These are phyloP conservation scores for Hawksworthiomyces lignivorus DNA, from an alignment of 2,329 filamentous ascomycete species.

Conservation along the genomic window DNA sequence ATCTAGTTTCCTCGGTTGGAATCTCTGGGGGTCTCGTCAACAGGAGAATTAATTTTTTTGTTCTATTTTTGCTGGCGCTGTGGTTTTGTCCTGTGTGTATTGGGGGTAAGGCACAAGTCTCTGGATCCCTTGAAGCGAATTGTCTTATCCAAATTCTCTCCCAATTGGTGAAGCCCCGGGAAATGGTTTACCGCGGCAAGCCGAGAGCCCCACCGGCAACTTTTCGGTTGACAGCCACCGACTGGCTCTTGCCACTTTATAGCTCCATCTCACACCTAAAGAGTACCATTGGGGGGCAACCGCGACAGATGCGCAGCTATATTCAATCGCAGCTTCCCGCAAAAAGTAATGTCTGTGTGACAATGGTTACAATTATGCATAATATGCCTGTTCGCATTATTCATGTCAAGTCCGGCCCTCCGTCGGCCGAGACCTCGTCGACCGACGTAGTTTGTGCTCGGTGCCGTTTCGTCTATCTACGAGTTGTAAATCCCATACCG, in stretches of 20 bases:
- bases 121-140: conserved; percentile 5
- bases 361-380: background rate
- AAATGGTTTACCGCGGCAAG: conserved; percentile 12
- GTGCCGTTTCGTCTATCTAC: conserved; percentile 8
- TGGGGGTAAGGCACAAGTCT: too few relatives aligned
- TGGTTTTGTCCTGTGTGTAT: too few relatives aligned
- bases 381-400: background rate
- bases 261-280: too few relatives aligned
- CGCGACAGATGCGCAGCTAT: too few relatives aligned
- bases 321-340: too few relatives aligned
- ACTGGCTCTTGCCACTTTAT: too few relatives aligned
- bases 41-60: too few relatives aligned
- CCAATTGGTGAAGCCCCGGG: too few relatives aligned
- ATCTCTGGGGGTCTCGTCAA: background rate
- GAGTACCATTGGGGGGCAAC: too few relatives aligned
- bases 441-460: conserved; percentile 3
- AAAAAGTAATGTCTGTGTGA: conserved; percentile 1
- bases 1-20: conserved; percentile 7
- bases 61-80: too few relatives aligned
- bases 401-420: background rate
- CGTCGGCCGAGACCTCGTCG: conserved; percentile 9
- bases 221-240: conserved; percentile 6
- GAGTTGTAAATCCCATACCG: too few relatives aligned
- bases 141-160: too few relatives aligned
- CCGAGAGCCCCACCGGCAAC: conserved; percentile 8